These are phyloP conservation scores for Nannochloropsis limnetica DNA, from an alignment of 352 stramenopile species.

Conservation along the genomic window DNA sequence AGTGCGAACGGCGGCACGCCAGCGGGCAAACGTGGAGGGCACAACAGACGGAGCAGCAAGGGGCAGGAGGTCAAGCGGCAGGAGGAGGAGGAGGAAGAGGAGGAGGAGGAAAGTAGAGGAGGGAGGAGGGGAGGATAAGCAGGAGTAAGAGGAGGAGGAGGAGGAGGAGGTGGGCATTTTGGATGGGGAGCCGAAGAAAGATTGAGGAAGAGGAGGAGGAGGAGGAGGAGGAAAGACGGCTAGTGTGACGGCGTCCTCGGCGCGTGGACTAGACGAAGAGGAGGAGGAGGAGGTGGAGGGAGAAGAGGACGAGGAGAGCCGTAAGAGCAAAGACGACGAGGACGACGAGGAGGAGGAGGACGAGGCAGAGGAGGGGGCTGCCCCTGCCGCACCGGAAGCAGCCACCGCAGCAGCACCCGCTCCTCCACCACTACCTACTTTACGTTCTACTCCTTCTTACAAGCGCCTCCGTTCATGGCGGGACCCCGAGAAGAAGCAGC, in stretches of 20 bases:
- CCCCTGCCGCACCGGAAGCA: not conserved
- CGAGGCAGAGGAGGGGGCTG: not conserved
- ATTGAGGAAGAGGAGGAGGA: not conserved
- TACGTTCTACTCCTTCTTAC: not conserved
- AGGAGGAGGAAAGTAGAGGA: not conserved
- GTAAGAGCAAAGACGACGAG: not conserved
- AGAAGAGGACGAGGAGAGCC: not conserved
- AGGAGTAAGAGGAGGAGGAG: not conserved
- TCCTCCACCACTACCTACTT: not conserved
- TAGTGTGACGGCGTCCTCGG: too few species aligned
- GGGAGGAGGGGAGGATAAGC: not conserved
- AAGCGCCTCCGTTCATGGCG: conserved; percentile 5
- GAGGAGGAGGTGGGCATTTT: too few species aligned
- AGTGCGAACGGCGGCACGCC: not conserved
- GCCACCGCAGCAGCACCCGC: not conserved
- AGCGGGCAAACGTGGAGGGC: not conserved
- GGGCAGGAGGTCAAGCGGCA: not conserved
- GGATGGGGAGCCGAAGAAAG: not conserved
- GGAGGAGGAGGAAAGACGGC: not conserved
- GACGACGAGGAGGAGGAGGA: not conserved
- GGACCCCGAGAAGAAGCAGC: not conserved
- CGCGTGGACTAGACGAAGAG: not conserved
- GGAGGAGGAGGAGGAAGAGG: not conserved
- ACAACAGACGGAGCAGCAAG: not conserved
- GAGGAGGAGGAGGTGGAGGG: conserved; percentile 1